These are phyloP conservation scores for Cystobasidium slooffiae DNA, from an alignment of 1,284 basidiomycete species.

Conservation along the genomic window DNA sequence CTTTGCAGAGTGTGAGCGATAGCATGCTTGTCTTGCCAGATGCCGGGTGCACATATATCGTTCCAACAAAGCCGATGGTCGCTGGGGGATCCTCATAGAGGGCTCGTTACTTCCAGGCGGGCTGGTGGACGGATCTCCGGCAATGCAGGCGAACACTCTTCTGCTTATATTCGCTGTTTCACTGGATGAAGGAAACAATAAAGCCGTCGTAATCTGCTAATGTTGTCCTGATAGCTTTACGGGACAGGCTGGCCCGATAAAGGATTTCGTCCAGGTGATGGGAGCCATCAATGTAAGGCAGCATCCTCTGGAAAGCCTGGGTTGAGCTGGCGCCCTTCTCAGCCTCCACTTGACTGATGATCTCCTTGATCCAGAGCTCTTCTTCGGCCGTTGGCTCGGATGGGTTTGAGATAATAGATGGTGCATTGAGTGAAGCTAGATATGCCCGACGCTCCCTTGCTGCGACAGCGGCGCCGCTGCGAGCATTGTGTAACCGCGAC, in stretches of 20 bases:
- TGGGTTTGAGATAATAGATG: conserved; percentile 38
- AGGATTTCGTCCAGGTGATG: conserved; percentile 53
- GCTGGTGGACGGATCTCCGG: no score
- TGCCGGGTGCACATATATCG: no score
- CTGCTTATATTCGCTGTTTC: neutral
- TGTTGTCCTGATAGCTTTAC: conserved; percentile 46
- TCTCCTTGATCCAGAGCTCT: conserved; percentile 35
- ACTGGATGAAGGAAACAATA: conserved; percentile 47
- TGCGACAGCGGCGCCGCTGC: neutral
- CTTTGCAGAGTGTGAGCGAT: no score
- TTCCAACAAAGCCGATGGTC: no score
- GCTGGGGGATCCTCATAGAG: no score
- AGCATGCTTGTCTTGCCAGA: no score
- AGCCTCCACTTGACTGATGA: conserved; percentile 26
- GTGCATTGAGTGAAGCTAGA: conserved; percentile 31
- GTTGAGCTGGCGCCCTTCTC: conserved; percentile 19
- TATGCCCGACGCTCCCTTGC: conserved; percentile 12
- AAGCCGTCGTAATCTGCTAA: conserved; percentile 48
- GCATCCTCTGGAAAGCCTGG: conserved; percentile 39
- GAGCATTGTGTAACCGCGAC: conserved; percentile 6
- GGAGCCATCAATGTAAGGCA: conserved; percentile 66
- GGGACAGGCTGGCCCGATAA: conserved; percentile 47
- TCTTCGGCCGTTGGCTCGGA: conserved; percentile 35
- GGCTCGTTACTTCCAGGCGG: no score
- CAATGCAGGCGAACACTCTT: neutral